Percentiles rank a stretch among this genome's conserved stretches.
phyloP scores from a whole-genome alignment of 495 filamentous ascomycete genomes.

The Hypoxylon perforatum region DNA sequence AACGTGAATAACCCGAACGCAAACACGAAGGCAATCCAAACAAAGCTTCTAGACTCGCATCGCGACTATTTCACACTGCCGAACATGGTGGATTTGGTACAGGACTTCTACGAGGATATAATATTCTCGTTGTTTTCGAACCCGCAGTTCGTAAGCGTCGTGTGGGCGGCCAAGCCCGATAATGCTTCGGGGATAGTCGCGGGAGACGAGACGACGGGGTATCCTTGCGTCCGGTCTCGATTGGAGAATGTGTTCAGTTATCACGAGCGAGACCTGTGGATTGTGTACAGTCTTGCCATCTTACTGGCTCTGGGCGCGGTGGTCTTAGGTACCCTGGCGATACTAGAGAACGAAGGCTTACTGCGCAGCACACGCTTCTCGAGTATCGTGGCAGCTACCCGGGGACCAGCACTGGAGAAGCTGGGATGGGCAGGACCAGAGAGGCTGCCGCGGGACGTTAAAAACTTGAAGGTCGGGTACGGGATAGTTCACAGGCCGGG shows the following conservation, averaged over 20 bases:
- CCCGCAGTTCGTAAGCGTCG: slow-evolving; percentile 48
- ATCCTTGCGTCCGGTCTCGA: slow-evolving; percentile 47
- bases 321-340: slow-evolving; percentile 38
- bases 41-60: slow-evolving; percentile 45
- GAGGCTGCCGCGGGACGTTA: slow-evolving; percentile 31
- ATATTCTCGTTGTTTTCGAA: slow-evolving; percentile 49
- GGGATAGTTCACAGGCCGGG: slow-evolving; percentile 39
- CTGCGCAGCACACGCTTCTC: slow-evolving; percentile 50
- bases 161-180: slow-evolving; percentile 49
- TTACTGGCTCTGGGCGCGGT: slow-evolving; percentile 40
- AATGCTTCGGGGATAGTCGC: slow-evolving; percentile 35
- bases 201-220: slow-evolving; percentile 26
- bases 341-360: slow-evolving; percentile 47
- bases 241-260: slow-evolving; percentile 47
- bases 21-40: slow-evolving; percentile 51
- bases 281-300: slow-evolving; percentile 50
- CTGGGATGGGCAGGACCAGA: slow-evolving; percentile 37
- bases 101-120: slow-evolving; percentile 51
- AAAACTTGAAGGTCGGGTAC: slow-evolving; percentile 45
- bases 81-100: slow-evolving; percentile 34
- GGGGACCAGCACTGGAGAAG: slow-evolving; percentile 48
- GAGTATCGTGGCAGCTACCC: slow-evolving; percentile 52
- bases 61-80: slow-evolving; percentile 45
- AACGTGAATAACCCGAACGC: slow-evolving; percentile 47
- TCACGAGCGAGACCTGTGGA: slow-evolving; percentile 50